phyloP scores from a whole-genome alignment of 148 eudicot species.

The Rhododendron williamsianum region DNA sequence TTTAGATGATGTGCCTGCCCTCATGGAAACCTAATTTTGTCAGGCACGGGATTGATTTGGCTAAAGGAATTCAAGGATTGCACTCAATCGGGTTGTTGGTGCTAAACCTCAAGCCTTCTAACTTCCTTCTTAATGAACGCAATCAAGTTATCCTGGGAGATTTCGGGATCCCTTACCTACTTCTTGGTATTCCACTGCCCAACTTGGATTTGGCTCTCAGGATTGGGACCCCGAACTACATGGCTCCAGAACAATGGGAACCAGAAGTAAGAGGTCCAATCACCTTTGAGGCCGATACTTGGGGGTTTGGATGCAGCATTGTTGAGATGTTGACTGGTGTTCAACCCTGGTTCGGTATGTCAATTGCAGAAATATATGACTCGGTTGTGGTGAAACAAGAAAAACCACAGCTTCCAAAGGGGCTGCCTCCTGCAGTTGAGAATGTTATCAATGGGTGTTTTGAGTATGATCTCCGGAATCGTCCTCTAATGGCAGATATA shows the following conservation, averaged over 20 bases:
- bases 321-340: constrained; percentile 76
- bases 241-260: constrained; percentile 98
- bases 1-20: constrained; percentile 4
- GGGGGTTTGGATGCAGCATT: constrained; percentile 83
- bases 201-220: constrained; percentile 42
- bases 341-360: constrained; percentile 74
- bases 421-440: constrained; percentile 67
- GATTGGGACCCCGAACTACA: constrained; percentile 70
- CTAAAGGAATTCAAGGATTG: constrained; percentile 52
- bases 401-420: constrained; percentile 65
- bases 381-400: constrained; percentile 68
- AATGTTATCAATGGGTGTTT: constrained; percentile 72
- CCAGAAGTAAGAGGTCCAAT: constrained; percentile 80
- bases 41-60: constrained; percentile 69
- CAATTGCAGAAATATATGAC: constrained; percentile 52
- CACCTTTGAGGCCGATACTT: constrained; percentile 72
- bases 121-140: constrained; percentile 62
- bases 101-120: constrained; percentile 82
- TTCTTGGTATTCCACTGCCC: constrained; percentile 47
- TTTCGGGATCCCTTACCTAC: constrained; percentile 66
- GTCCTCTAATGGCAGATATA: constrained; percentile 64
- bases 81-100: constrained; percentile 53
- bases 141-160: constrained; percentile 66
- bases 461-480: constrained; percentile 74
- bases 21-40: constrained; percentile 9